These are phyloP conservation scores for Tetrahymena borealis DNA, from an alignment of 73 alveolate species.

Conservation along the genomic window DNA sequence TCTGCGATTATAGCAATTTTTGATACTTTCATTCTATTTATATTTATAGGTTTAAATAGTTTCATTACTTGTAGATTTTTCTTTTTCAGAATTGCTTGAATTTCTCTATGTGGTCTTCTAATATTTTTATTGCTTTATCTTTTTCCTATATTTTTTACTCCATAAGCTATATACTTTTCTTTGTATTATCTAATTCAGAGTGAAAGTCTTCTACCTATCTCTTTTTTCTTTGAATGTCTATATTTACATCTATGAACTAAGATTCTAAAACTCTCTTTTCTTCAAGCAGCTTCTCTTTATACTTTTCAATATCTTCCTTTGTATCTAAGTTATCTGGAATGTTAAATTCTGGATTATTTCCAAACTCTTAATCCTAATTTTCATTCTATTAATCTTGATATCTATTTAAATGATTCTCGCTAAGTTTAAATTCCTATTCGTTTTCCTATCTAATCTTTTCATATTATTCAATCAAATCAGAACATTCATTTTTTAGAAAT, in stretches of 20 bases:
- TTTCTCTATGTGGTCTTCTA: background rate
- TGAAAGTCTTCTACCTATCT: background rate
- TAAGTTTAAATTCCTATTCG: background rate
- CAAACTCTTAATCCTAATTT: background rate
- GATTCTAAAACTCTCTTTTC: background rate
- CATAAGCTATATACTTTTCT: background rate
- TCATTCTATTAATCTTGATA: background rate
- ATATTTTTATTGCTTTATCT: background rate
- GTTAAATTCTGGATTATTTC: background rate
- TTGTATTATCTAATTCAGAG: background rate
- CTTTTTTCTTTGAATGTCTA: background rate
- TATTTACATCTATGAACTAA: background rate
- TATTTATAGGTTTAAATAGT: background rate
- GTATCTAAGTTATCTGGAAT: background rate
- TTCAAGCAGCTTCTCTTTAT: background rate
- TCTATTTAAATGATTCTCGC: background rate
- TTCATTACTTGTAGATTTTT: background rate
- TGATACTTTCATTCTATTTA: too few relatives aligned
- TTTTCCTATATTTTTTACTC: background rate
- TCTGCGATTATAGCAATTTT: background rate
- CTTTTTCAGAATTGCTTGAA: background rate
- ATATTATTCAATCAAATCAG: background rate
- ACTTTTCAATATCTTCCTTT: background rate
- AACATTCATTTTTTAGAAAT: background rate
- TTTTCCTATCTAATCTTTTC: background rate